Conservation (phyloP, 768 basidiomycete species). For the Lentinula raphanica region DNA sequence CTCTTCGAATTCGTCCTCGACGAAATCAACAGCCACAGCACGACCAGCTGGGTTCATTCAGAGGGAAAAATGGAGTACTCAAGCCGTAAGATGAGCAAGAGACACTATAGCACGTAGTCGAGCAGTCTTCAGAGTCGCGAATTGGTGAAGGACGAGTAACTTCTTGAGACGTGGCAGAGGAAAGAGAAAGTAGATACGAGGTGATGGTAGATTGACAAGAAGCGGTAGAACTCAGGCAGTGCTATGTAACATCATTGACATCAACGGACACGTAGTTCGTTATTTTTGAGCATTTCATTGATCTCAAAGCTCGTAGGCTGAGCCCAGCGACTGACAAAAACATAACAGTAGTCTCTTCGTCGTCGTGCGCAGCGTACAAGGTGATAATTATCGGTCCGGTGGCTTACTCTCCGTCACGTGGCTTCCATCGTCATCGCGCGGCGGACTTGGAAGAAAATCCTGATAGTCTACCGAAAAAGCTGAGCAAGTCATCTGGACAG, state of each 20-base stretch:
- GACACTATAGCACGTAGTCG: background rate
- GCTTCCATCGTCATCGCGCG: no score
- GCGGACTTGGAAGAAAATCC: no score
- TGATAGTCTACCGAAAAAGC: no score
- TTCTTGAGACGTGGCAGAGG: background rate
- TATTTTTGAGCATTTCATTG: background rate
- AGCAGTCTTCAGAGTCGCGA: background rate
- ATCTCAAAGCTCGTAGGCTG: no score
- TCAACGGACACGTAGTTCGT: background rate
- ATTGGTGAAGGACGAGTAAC: background rate
- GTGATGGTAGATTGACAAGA: conserved; percentile 1
- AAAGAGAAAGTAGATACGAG: background rate
- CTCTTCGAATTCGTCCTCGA: conserved; percentile 68
- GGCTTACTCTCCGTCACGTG: no score
- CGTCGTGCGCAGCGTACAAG: no score
- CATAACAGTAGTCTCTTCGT: no score
- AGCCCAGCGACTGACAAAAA: no score
- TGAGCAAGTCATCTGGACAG: no score
- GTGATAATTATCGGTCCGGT: no score
- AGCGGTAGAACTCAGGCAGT: background rate
- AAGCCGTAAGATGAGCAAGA: background rate
- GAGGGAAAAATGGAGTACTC: background rate
- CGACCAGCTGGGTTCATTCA: conserved; percentile 6
- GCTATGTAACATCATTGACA: background rate
- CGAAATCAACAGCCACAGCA: conserved; percentile 69